These are phyloP conservation scores for Casaregolazyma suthepensis DNA, from an alignment of 1,139 yeast species.

Conservation along the genomic window DNA sequence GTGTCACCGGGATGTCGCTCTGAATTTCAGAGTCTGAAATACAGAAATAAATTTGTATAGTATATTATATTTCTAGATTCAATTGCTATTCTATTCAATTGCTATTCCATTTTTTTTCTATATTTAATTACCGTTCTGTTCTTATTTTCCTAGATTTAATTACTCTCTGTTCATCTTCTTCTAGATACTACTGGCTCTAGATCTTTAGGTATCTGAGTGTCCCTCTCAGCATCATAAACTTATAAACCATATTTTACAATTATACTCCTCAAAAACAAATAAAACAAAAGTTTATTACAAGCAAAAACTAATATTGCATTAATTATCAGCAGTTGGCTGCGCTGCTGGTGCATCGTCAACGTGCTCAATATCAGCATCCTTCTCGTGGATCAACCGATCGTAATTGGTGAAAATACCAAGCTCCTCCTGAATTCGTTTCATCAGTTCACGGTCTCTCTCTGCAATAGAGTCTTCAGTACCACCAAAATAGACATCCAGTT, in stretches of 20 bases:
- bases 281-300: not conserved
- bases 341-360: slow-evolving; percentile 5
- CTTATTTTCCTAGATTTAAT: no score
- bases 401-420: slow-evolving; percentile 19
- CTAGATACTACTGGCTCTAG: no score
- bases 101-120: no score
- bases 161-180: no score
- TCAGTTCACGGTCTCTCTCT: slow-evolving; percentile 23
- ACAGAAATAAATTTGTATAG: no score
- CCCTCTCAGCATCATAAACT: no score
- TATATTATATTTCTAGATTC: no score
- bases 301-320: not conserved
- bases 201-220: no score
- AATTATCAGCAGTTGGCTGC: not conserved
- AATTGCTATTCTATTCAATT: no score
- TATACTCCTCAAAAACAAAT: not conserved
- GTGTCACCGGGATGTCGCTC: no score
- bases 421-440: slow-evolving; percentile 24
- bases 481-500: slow-evolving; percentile 35
- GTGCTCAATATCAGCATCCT: slow-evolving; percentile 14
- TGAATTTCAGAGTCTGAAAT: no score
- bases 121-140: no score
- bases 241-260: not conserved
- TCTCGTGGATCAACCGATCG: slow-evolving; percentile 14
- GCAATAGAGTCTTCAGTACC: slow-evolving; percentile 22